Conservation (phyloP, 2,329 filamentous ascomycete genomes). For the Talaromyces sp. region DNA sequence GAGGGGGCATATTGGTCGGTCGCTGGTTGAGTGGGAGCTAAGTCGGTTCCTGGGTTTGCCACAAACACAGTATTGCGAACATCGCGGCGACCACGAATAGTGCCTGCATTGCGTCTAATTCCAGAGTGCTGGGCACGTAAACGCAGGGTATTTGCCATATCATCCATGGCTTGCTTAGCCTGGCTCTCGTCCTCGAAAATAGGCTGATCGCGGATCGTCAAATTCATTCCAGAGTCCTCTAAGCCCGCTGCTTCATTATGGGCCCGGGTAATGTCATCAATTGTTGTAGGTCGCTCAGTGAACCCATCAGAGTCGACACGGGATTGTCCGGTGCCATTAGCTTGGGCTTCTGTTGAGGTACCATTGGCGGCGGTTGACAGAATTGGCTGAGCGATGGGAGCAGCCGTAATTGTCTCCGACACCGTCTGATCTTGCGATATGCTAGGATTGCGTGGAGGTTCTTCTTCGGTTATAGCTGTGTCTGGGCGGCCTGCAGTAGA, state of each 20-base stretch:
- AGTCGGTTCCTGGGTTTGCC: constrained; percentile 52
- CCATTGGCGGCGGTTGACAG: constrained; percentile 33
- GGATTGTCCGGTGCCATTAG: constrained; percentile 25
- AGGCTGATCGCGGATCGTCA: constrained; percentile 53
- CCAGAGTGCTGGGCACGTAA: constrained; percentile 51
- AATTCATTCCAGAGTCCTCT: constrained; percentile 49
- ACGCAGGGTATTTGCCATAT: constrained; percentile 53
- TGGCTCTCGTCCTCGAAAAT: constrained; percentile 54
- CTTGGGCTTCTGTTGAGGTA: constrained; percentile 18
- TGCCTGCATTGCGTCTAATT: constrained; percentile 71
- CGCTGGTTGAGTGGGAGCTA: constrained; percentile 28
- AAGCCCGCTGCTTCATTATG: constrained; percentile 47
- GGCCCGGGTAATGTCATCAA: constrained; percentile 49
- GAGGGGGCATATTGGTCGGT: constrained; percentile 31
- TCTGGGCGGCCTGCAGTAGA: constrained; percentile 35
- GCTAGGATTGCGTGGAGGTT: constrained; percentile 28
- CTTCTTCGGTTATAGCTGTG: constrained; percentile 33
- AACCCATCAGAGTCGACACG: constrained; percentile 46
- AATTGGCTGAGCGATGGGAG: constrained; percentile 23
- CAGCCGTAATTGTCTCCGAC: constrained; percentile 21
- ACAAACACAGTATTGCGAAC: constrained; percentile 89
- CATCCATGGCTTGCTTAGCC: constrained; percentile 52
- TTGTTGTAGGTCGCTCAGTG: constrained; percentile 42
- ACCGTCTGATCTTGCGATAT: constrained; percentile 30
- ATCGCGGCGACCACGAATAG: constrained; percentile 83